A percentile compares a stretch with the other conserved stretches of the same genome.
phyloP scores from a whole-genome alignment of 768 basidiomycete genomes.

The Kwoniella bestiolae region DNA sequence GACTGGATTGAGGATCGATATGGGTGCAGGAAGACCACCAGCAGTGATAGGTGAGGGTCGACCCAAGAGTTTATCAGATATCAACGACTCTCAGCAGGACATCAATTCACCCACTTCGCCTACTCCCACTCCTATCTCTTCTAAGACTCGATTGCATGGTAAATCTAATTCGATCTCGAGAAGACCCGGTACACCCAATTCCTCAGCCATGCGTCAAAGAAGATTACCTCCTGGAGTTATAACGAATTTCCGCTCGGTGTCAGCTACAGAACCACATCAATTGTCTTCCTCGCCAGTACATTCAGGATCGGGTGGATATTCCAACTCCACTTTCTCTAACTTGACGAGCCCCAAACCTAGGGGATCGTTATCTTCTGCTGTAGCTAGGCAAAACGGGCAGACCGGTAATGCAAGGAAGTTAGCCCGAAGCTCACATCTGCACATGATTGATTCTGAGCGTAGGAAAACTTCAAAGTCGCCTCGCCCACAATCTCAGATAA shows the following conservation, averaged over 20 bases:
- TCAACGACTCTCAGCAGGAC: neutral
- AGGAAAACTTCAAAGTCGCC: neutral
- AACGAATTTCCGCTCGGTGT: conserved; percentile 26
- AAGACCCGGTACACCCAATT: conserved; percentile 21
- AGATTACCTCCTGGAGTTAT: conserved; percentile 15
- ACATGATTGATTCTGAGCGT: conserved; percentile 43
- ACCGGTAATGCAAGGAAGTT: conserved; percentile 22
- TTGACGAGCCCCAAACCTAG: conserved; percentile 14
- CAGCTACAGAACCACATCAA: conserved; percentile 16
- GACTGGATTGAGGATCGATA: conserved; percentile 37
- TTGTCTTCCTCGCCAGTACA: neutral
- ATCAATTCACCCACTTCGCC: conserved; percentile 15
- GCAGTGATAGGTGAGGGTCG: conserved; percentile 35
- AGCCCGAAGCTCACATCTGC: conserved; percentile 52
- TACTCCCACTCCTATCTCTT: conserved; percentile 9
- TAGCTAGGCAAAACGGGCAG: neutral
- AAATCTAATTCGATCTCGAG: conserved; percentile 11
- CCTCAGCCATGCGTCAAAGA: conserved; percentile 20
- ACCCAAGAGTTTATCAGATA: conserved; percentile 9
- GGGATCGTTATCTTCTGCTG: conserved; percentile 12
- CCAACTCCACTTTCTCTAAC: neutral
- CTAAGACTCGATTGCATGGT: conserved; percentile 2
- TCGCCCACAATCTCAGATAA: neutral
- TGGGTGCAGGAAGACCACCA: conserved; percentile 35
- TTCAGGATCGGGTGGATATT: neutral